Evolutionary conservation across 2,329 filamentous ascomycete species (phyloP), one percentile per base, ranked within the genome.

Genomic region (Talaromyces sp.): DNA sequence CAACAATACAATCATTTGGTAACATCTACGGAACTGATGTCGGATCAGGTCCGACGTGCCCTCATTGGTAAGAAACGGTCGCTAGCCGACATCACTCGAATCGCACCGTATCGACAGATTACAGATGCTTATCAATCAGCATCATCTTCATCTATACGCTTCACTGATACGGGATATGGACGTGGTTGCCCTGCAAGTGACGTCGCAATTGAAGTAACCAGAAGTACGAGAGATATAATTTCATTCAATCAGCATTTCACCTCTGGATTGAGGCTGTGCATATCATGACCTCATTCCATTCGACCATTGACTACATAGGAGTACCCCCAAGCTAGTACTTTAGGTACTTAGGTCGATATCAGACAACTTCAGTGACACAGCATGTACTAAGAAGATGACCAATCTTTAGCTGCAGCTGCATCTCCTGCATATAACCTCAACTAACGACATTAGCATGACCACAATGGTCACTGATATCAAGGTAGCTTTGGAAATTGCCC

Each of bases 221-320:
- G 10, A 27, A 58, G 15, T 43, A 45, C 56, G 39, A 31, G 39
- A 43, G 35, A 59, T 45, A 45, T 59, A 58, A 59, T 43, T 59
- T 13, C 37, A 59, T 9, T 59, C 56, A 59, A 59, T 45, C 56
- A 59, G 56, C 56, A 39, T 10, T n/a, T 1, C 19, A 22, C 13
- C 15, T 47, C 19, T 19, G 9, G 31, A 19, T 27, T 63, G 61
- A 54, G 61, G 61, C 61, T 63, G 61, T 63, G 61, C 39, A 63
- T 56, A 57, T 56, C 61, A 63, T 63, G 61, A 63, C 61, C 61
- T 63, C 61, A 63, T 57, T 39, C 33, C 35, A 47, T 25, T 33
- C 19, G 27, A 52, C 33, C 8, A 27, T n/a, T 33, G 19, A 3
- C 47, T 50, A 31, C 27, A 31, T 31, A 31, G 27, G 5, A 31